A percentile compares a stretch with the other conserved stretches of the same genome.
These are phyloP conservation scores for Prunus persica DNA, from an alignment of 306 rosid genomes.

Conservation along the genomic window DNA sequence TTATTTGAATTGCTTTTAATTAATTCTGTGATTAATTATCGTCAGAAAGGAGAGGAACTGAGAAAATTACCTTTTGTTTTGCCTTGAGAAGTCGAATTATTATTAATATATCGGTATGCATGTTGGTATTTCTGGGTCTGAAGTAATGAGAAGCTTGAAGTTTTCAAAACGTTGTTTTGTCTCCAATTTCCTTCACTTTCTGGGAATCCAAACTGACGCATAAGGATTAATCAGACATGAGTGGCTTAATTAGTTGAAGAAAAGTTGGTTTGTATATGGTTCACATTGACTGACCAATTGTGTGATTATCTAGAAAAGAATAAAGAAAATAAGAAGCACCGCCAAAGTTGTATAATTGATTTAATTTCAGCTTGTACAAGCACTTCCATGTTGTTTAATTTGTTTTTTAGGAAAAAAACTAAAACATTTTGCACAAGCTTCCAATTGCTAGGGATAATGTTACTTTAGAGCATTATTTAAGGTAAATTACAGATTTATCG, in stretches of 20 bases:
- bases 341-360: neutral
- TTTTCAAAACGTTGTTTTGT: neutral
- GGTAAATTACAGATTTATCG: neutral
- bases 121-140: neutral
- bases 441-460: neutral
- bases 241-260: neutral
- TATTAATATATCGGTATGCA: neutral
- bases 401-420: neutral
- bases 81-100: neutral
- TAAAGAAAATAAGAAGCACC: too few relatives aligned
- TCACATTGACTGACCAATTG: neutral
- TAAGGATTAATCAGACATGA: neutral
- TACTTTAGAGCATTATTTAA: neutral
- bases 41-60: neutral
- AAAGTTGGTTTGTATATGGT: neutral
- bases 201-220: neutral
- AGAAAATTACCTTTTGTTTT: neutral
- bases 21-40: neutral
- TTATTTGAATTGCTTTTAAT: neutral
- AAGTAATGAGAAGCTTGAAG: conserved; percentile 1
- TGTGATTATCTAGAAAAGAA: neutral
- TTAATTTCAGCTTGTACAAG: neutral
- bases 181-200: neutral
- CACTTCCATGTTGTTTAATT: neutral
- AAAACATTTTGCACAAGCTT: neutral